Conservation (phyloP, 208 protist genomes). For the Crithidia thermophila region DNA sequence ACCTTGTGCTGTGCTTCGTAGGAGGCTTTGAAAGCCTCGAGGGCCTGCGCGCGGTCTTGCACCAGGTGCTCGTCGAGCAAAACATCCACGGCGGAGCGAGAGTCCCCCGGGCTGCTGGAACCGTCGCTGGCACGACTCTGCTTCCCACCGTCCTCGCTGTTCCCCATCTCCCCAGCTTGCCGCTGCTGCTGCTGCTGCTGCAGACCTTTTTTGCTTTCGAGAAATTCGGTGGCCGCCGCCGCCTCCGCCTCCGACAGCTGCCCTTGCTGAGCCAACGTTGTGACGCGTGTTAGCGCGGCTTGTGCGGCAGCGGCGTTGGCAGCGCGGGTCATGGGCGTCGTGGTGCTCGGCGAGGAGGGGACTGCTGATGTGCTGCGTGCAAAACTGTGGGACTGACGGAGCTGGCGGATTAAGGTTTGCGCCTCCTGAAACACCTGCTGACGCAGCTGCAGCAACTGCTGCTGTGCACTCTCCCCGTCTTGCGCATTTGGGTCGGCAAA, state of each 20-base stretch:
- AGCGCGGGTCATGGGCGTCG: not conserved
- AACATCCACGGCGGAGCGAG: constrained; percentile 30
- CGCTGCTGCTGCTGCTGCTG: constrained; percentile 26
- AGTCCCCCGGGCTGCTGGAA: not conserved
- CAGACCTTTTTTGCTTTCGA: constrained; percentile 35
- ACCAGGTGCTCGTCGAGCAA: constrained; percentile 77
- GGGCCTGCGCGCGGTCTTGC: constrained; percentile 76
- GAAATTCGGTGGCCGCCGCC: constrained; percentile 53
- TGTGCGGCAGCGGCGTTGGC: constrained; percentile 3
- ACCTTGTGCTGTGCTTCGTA: constrained; percentile 79
- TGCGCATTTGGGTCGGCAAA: constrained; percentile 1
- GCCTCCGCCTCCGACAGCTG: constrained; percentile 44
- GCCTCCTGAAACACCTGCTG: constrained; percentile 20
- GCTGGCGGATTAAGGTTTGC: constrained; percentile 7
- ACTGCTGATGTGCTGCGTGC: not conserved
- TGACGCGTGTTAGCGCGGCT: constrained; percentile 30
- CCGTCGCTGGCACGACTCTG: too few relatives aligned
- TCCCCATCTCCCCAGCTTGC: constrained; percentile 21
- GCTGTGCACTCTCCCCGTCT: too few relatives aligned
- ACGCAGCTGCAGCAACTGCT: too few relatives aligned
- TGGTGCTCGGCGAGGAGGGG: not conserved
- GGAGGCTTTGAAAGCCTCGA: constrained; percentile 87
- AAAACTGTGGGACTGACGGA: constrained; percentile 4
- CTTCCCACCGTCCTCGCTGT: not conserved
- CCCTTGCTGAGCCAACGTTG: constrained; percentile 31